phyloP scores from a whole-genome alignment of 768 basidiomycete species.

The Mycena galopus region DNA sequence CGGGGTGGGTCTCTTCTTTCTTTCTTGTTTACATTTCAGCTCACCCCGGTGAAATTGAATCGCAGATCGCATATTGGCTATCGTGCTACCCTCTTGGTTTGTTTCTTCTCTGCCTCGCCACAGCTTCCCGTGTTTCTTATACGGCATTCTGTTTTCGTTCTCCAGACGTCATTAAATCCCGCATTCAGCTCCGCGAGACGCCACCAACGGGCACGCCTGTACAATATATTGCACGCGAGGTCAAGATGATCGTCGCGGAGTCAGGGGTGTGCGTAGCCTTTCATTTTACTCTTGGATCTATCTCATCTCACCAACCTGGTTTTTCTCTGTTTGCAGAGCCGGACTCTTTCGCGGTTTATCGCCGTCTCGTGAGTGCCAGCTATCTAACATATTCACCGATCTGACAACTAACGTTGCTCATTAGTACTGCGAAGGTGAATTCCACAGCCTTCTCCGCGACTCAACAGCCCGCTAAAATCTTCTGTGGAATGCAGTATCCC shows the following conservation, averaged over 20 bases:
- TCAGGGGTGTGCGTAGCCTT: slow-evolving; percentile 71
- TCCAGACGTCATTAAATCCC: slow-evolving; percentile 91
- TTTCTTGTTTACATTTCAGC: slow-evolving; percentile 5
- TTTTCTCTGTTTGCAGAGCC: slow-evolving; percentile 47
- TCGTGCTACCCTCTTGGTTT: slow-evolving; percentile 90
- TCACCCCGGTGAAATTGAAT: slow-evolving; percentile 9
- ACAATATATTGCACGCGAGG: slow-evolving; percentile 81
- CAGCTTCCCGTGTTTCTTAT: not conserved
- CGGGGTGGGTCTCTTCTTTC: slow-evolving; percentile 67
- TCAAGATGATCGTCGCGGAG: slow-evolving; percentile 76
- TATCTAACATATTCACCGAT: not conserved
- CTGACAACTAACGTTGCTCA: not conserved
- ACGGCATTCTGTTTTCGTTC: not conserved
- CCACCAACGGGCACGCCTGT: slow-evolving; percentile 83
- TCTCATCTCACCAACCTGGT: not conserved
- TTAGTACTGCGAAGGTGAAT: slow-evolving; percentile 74
- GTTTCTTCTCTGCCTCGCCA: slow-evolving; percentile 1
- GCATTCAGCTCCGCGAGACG: slow-evolving; percentile 81
- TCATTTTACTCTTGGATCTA: not conserved
- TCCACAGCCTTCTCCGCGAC: not conserved
- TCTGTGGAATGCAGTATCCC: slow-evolving; percentile 77
- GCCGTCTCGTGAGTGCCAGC: slow-evolving; percentile 72
- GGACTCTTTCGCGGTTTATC: slow-evolving; percentile 82
- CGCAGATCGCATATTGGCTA: slow-evolving; percentile 91
- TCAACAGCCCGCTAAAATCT: not conserved